Conservation (phyloP, 192 early-diverging fungal species). For the Backusella tarrabulga region DNA sequence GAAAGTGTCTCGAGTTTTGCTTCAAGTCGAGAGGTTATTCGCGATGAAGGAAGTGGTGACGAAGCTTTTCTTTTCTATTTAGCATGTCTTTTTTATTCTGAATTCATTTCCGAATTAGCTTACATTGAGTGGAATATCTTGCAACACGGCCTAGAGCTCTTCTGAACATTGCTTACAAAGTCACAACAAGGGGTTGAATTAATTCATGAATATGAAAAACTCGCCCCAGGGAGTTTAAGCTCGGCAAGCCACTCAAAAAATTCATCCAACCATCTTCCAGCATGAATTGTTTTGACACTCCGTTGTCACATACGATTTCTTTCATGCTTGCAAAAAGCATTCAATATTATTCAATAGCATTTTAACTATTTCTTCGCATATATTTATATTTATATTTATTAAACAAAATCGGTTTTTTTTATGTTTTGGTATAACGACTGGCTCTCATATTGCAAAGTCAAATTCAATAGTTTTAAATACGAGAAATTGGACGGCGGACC, state of each 20-base stretch:
- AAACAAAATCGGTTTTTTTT: too few relatives aligned
- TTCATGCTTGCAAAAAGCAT: too few relatives aligned
- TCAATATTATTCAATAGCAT: too few relatives aligned
- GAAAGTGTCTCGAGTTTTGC: slow-evolving; percentile 18
- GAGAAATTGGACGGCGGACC: neutral
- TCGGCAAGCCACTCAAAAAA: neutral
- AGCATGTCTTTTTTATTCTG: neutral
- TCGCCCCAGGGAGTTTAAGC: neutral
- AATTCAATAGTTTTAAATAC: neutral
- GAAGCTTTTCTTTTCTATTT: neutral
- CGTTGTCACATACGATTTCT: neutral
- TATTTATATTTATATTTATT: too few relatives aligned
- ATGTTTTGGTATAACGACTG: too few relatives aligned
- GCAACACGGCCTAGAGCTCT: neutral
- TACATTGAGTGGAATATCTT: slow-evolving; percentile 5
- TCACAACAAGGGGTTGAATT: neutral
- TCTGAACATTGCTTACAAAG: slow-evolving; percentile 7
- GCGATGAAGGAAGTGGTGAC: slow-evolving; percentile 12
- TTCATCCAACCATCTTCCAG: neutral
- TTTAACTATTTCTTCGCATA: too few relatives aligned
- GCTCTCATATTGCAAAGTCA: neutral
- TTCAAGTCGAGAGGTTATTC: slow-evolving; percentile 28
- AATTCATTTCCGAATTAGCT: neutral
- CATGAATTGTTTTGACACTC: neutral
- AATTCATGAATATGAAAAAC: neutral